A percentile compares a stretch with the other conserved stretches of the same genome.
Conservation (phyloP, 2,329 filamentous ascomycete genomes). For the Aspergillus arachidicola region DNA sequence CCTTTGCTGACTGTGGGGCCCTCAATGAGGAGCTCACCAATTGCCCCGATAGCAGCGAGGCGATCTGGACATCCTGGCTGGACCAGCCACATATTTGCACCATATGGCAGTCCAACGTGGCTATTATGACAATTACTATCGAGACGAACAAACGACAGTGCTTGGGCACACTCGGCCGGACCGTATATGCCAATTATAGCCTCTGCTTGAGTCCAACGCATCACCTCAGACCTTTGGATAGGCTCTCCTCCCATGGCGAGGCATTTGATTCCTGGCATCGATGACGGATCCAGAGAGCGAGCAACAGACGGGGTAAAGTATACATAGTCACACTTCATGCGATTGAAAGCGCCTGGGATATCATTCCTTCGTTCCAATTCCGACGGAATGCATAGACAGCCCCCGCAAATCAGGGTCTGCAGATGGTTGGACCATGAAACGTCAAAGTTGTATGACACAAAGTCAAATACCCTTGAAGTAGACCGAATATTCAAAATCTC, state of each 20-base stretch:
- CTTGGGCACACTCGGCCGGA: constrained; percentile 34
- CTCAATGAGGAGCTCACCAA: constrained; percentile 40
- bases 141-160: neutral
- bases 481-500: neutral
- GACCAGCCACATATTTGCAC: constrained; percentile 38
- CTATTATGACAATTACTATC: neutral
- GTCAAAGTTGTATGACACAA: constrained; percentile 52
- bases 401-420: constrained; percentile 54
- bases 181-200: constrained; percentile 31
- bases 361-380: constrained; percentile 44
- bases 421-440: constrained; percentile 54
- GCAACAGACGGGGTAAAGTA: constrained; percentile 62
- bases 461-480: constrained; percentile 34
- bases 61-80: constrained; percentile 35
- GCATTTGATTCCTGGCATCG: neutral
- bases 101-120: constrained; percentile 7
- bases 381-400: constrained; percentile 49
- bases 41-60: constrained; percentile 39
- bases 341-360: constrained; percentile 49
- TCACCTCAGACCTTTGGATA: constrained; percentile 18
- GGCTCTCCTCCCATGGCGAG: constrained; percentile 18
- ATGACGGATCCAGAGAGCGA: constrained; percentile 25
- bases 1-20: constrained; percentile 23
- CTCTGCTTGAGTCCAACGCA: neutral
- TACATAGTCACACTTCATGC: constrained; percentile 53